A percentile compares a stretch with the other conserved stretches of the same genome.
Evolutionary conservation across 2,329 filamentous ascomycete species (phyloP).

Genomic region (Leptoxyphium fumago): DNA sequence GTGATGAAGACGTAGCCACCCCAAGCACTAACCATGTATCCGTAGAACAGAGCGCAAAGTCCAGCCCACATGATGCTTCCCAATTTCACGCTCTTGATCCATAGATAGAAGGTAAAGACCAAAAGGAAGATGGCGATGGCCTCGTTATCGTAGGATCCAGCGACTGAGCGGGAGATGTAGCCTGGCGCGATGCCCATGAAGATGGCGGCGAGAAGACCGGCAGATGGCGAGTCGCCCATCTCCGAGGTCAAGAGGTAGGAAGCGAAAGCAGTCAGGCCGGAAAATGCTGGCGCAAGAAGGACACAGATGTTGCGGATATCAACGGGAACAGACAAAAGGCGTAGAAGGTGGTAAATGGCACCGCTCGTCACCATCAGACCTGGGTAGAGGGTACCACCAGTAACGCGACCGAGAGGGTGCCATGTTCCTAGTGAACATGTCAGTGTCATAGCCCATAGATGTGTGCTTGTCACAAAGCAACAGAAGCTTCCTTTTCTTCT

Average conservation of each 20-base stretch:
- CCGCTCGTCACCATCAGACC: constrained; percentile 99
- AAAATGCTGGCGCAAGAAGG: constrained; percentile 85
- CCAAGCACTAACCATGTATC: constrained; percentile 99
- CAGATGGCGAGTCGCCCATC: constrained; percentile 90
- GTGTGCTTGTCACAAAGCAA: background rate
- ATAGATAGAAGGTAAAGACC: constrained; percentile 96
- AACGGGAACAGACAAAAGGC: constrained; percentile 75
- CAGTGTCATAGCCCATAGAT: background rate
- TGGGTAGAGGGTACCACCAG: constrained; percentile 95
- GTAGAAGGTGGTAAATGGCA: constrained; percentile 85
- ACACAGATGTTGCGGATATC: constrained; percentile 99
- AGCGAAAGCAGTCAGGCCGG: constrained; percentile 81
- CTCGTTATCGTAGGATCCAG: constrained; percentile 98
- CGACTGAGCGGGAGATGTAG: constrained; percentile 95
- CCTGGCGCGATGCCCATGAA: constrained; percentile 98
- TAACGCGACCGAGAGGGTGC: constrained; percentile 96
- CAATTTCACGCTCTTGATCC: constrained; percentile 96
- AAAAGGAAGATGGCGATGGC: constrained; percentile 98
- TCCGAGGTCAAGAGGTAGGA: constrained; percentile 93
- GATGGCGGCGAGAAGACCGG: constrained; percentile 78
- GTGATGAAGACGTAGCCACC: constrained; percentile 99
- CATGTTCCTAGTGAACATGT: constrained; percentile 55
- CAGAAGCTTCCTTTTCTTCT: no score
- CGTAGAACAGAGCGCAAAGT: constrained; percentile 88
- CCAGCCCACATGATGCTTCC: constrained; percentile 96